Percentiles rank a stretch among this genome's conserved stretches.
These are phyloP conservation scores for Talaromyces islandicus DNA, from an alignment of 2,329 filamentous ascomycete species.

Conservation along the genomic window DNA sequence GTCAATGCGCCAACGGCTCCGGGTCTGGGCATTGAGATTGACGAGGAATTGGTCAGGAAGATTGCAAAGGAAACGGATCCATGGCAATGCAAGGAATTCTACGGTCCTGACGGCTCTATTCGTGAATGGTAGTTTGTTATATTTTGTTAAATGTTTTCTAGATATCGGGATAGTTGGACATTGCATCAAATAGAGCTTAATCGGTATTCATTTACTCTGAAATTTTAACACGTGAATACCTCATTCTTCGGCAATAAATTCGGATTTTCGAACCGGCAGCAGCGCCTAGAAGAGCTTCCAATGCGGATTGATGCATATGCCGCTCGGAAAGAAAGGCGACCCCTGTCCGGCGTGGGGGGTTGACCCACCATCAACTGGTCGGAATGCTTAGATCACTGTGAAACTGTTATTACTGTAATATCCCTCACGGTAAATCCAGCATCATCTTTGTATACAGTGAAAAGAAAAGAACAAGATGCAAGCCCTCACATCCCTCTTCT, in stretches of 20 bases:
- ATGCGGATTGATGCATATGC: neutral
- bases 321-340: constrained; percentile 9
- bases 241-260: neutral
- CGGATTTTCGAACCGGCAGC: neutral
- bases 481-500: constrained; percentile 8
- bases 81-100: constrained; percentile 63
- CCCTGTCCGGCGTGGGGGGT: constrained; percentile 4
- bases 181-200: neutral
- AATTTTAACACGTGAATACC: neutral
- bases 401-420: neutral
- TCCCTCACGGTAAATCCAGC: neutral
- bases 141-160: neutral
- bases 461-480: constrained; percentile 1
- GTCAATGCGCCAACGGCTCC: constrained; percentile 55
- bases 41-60: constrained; percentile 61
- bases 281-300: neutral
- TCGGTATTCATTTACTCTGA: neutral
- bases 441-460: neutral
- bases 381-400: neutral
- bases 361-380: neutral
- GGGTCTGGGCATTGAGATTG: constrained; percentile 64
- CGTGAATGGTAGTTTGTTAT: constrained; percentile 57
- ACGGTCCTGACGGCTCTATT: constrained; percentile 60
- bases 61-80: constrained; percentile 53
- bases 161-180: neutral